These are phyloP conservation scores for Yarrowia osloensis DNA, from an alignment of 805 yeast genomes.

Conservation along the genomic window DNA sequence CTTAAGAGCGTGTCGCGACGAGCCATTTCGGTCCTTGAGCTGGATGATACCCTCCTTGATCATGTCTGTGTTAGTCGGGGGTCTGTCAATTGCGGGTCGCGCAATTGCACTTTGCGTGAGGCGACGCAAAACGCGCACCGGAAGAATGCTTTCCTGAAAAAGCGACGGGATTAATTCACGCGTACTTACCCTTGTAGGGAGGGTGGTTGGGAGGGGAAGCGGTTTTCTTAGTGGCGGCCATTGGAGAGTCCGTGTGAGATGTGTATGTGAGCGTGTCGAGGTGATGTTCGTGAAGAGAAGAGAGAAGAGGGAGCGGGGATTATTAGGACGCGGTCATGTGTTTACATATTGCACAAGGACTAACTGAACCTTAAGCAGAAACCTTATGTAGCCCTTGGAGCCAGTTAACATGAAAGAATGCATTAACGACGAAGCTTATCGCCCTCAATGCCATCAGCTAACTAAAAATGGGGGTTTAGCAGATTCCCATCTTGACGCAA, in stretches of 20 bases:
- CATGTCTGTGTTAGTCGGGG: slow-evolving; percentile 50
- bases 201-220: slow-evolving; percentile 40
- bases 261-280: slow-evolving; percentile 8
- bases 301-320: slow-evolving; percentile 27
- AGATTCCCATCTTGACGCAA: slow-evolving; percentile 9
- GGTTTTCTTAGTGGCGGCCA: slow-evolving; percentile 31
- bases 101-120: neutral
- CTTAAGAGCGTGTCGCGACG: slow-evolving; percentile 82
- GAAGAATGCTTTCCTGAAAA: neutral
- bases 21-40: slow-evolving; percentile 77
- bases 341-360: slow-evolving; percentile 19
- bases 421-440: slow-evolving; percentile 31
- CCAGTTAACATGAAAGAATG: slow-evolving; percentile 28
- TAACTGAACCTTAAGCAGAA: slow-evolving; percentile 7
- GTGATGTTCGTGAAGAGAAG: slow-evolving; percentile 10
- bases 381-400: slow-evolving; percentile 23
- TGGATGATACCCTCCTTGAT: slow-evolving; percentile 67
- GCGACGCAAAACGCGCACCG: slow-evolving; percentile 6
- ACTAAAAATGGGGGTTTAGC: slow-evolving; percentile 24
- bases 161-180: neutral
- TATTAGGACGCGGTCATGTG: slow-evolving; percentile 31
- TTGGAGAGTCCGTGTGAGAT: slow-evolving; percentile 23
- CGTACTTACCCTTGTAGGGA: slow-evolving; percentile 45
- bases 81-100: slow-evolving; percentile 9
- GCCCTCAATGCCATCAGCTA: slow-evolving; percentile 20